Conservation (phyloP, 176 grass and related monocot genomes). For the Eragrostis nindensis region DNA sequence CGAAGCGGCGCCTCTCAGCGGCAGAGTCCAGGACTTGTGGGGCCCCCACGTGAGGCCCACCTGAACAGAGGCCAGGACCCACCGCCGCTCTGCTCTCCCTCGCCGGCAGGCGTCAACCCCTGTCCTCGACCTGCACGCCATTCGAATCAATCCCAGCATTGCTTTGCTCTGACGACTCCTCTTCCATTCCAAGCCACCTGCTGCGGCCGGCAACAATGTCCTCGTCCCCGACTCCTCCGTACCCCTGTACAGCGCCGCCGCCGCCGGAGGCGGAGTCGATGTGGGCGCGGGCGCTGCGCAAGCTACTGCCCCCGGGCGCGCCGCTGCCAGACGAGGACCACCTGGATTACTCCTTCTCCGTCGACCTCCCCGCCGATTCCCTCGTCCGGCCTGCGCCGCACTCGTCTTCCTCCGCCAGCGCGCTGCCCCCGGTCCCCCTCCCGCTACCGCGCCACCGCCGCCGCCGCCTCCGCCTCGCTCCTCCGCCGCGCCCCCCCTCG, state of each 20-base stretch:
- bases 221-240: neutral
- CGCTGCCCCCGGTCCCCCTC: neutral
- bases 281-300: constrained; percentile 38
- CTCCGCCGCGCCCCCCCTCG: neutral
- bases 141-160: too few species aligned
- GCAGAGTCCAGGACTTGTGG: too few species aligned
- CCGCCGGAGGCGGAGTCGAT: neutral
- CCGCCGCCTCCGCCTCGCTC: neutral
- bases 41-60: too few species aligned
- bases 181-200: too few species aligned
- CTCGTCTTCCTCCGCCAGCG: neutral
- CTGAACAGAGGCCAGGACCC: too few species aligned
- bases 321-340: constrained; percentile 57
- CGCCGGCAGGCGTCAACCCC: too few species aligned
- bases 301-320: constrained; percentile 58
- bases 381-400: neutral
- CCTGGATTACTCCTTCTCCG: constrained; percentile 57
- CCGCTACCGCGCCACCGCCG: constrained; percentile 28
- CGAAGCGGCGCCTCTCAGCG: too few species aligned
- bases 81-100: too few species aligned
- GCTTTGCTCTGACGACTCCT: too few species aligned
- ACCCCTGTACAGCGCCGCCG: neutral
- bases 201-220: constrained; percentile 12
- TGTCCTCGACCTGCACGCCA: too few species aligned
- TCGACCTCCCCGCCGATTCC: constrained; percentile 49